Evolutionary conservation across 2,329 filamentous ascomycete species (phyloP).

Genomic region (Pseudogymnoascus sp.): DNA sequence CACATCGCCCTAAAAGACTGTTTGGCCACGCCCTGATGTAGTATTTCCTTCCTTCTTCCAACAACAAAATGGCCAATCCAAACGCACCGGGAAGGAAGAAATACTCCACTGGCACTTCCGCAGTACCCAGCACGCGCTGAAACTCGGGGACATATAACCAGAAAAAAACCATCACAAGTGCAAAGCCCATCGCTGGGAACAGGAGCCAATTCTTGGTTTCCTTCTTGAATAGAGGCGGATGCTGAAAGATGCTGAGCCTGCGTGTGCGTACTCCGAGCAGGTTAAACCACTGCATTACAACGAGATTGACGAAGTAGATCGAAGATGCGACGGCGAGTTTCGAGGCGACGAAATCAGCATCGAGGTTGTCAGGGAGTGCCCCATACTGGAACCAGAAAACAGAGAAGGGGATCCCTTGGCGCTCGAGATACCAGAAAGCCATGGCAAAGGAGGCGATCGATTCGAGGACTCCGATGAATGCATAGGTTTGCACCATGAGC

Average conservation of each 20-base stretch:
- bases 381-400: conserved; percentile 65
- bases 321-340: conserved; percentile 35
- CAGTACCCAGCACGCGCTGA: conserved; percentile 55
- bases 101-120: conserved; percentile 60
- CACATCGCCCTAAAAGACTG: conserved; percentile 51
- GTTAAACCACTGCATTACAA: conserved; percentile 79
- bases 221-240: conserved; percentile 61
- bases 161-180: conserved; percentile 63
- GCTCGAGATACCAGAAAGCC: conserved; percentile 60
- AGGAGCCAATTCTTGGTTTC: conserved; percentile 61
- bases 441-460: conserved; percentile 56
- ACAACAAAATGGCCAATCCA: conserved; percentile 54
- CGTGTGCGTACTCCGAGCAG: conserved; percentile 62
- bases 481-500: conserved; percentile 67
- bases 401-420: conserved; percentile 58
- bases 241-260: conserved; percentile 62
- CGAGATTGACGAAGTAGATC: conserved; percentile 74
- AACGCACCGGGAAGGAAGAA: conserved; percentile 74
- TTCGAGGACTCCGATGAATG: conserved; percentile 60
- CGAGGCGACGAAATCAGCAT: conserved; percentile 51
- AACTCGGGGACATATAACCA: conserved; percentile 63
- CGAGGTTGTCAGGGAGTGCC: conserved; percentile 36
- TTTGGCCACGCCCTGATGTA: conserved; percentile 53
- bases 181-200: conserved; percentile 64
- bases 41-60: conserved; percentile 64